Evolutionary conservation across 768 basidiomycete species (phyloP).

Genomic region (Lactarius hengduanensis): DNA sequence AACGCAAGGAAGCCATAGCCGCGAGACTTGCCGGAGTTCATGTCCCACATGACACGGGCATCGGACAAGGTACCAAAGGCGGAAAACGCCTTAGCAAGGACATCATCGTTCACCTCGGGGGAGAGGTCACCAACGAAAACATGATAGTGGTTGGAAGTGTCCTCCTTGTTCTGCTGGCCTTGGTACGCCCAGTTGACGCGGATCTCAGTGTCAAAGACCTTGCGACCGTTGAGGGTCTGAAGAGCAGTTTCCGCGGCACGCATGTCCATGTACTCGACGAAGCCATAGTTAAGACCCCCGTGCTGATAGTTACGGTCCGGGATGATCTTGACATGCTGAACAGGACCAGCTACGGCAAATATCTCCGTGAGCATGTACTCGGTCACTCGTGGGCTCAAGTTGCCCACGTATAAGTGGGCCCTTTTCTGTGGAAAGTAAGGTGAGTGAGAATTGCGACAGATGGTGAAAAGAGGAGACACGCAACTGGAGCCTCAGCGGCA

Average conservation of each 20-base stretch:
- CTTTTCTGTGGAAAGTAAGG: slow-evolving; percentile 54
- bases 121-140: slow-evolving; percentile 99
- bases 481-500: slow-evolving; percentile 76
- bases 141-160: slow-evolving; percentile 95
- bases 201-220: slow-evolving; percentile 99
- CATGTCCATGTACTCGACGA: slow-evolving; percentile 99
- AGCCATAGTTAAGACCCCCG: slow-evolving; percentile 98
- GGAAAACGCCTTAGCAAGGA: slow-evolving; percentile 93
- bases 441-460: slow-evolving; percentile 25
- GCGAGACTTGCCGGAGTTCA: slow-evolving; percentile 98
- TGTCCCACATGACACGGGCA: slow-evolving; percentile 99
- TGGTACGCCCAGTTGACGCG: slow-evolving; percentile 99
- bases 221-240: slow-evolving; percentile 96
- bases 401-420: slow-evolving; percentile 98
- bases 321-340: slow-evolving; percentile 99
- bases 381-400: slow-evolving; percentile 94
- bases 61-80: slow-evolving; percentile 97
- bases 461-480: slow-evolving; percentile 25
- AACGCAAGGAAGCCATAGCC: slow-evolving; percentile 99
- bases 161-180: slow-evolving; percentile 97
- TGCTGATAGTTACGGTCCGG: slow-evolving; percentile 99
- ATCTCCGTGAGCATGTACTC: slow-evolving; percentile 99
- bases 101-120: slow-evolving; percentile 97
- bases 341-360: slow-evolving; percentile 94
- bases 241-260: slow-evolving; percentile 98